A percentile compares a stretch with the other conserved stretches of the same genome.
Conservation (phyloP, 2,329 filamentous ascomycete genomes). For the Leptographium radiaticola region DNA sequence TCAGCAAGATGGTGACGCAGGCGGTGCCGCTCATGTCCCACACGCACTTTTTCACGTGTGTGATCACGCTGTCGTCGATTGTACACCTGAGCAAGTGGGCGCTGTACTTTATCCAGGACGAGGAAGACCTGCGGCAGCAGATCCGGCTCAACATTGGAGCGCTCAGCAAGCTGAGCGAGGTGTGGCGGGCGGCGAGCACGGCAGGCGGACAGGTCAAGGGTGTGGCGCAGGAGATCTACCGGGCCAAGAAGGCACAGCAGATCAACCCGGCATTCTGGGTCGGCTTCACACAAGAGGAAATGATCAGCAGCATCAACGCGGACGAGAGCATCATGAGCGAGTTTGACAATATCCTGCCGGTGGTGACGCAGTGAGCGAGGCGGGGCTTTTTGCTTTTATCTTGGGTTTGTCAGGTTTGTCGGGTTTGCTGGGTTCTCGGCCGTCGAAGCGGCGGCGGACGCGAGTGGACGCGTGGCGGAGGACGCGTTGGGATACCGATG, state of each 20-base stretch:
- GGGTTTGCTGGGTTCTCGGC: too few relatives aligned
- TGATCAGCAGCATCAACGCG: slow-evolving; percentile 39
- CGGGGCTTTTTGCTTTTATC: not conserved
- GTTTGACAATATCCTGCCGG: slow-evolving; percentile 30
- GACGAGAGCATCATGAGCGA: slow-evolving; percentile 48
- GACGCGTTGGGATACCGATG: too few relatives aligned
- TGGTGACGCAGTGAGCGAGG: slow-evolving; percentile 10
- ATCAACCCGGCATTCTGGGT: slow-evolving; percentile 40
- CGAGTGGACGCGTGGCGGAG: too few relatives aligned
- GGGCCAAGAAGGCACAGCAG: slow-evolving; percentile 42
- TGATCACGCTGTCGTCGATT: slow-evolving; percentile 64
- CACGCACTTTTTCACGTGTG: slow-evolving; percentile 74
- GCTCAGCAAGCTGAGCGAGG: slow-evolving; percentile 51
- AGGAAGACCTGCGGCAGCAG: slow-evolving; percentile 57
- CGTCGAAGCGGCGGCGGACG: too few relatives aligned
- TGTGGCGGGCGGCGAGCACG: slow-evolving; percentile 60
- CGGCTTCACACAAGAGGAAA: slow-evolving; percentile 39
- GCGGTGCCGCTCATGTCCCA: slow-evolving; percentile 60
- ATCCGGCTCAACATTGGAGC: slow-evolving; percentile 70
- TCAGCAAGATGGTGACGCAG: slow-evolving; percentile 62
- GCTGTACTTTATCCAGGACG: slow-evolving; percentile 46
- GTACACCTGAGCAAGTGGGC: slow-evolving; percentile 73
- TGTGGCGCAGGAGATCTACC: slow-evolving; percentile 66
- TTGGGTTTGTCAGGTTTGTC: too few relatives aligned
- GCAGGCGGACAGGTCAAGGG: slow-evolving; percentile 62